phyloP scores from a whole-genome alignment of 164 flowering plant genomes.

The Chimonanthus praecox region DNA sequence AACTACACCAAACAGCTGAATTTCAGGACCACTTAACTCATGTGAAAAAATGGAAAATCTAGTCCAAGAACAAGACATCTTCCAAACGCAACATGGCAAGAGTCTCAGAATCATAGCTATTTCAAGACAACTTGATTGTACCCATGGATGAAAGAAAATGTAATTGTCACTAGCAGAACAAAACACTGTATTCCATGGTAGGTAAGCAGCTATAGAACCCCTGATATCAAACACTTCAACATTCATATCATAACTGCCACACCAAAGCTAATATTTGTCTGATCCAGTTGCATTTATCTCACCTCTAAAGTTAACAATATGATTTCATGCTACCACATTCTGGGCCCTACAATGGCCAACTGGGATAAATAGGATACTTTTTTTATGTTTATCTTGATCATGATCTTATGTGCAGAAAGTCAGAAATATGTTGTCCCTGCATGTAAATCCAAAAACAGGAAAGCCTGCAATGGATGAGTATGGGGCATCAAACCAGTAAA shows the following conservation, averaged over 20 bases:
- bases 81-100: too few species aligned
- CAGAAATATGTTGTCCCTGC: too few species aligned
- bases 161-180: not conserved
- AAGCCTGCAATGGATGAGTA: not conserved
- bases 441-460: not conserved
- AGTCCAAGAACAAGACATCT: too few species aligned
- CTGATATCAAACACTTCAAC: not conserved
- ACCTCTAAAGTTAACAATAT: too few species aligned
- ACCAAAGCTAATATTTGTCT: not conserved
- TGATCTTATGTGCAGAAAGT: not conserved
- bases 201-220: not conserved
- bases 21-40: too few species aligned
- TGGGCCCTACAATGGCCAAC: not conserved
- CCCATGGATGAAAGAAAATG: not conserved
- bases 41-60: too few species aligned
- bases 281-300: not conserved
- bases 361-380: too few species aligned
- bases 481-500: too few species aligned
- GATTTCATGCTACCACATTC: not conserved
- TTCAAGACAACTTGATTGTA: too few species aligned
- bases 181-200: too few species aligned
- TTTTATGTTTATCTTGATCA: not conserved
- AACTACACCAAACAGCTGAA: too few species aligned
- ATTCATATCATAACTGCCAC: not conserved
- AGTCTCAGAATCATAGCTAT: too few species aligned